Base-by-base conservation (phyloP, 148 eudicot species). In the Persicaria tinctoria region DNA sequence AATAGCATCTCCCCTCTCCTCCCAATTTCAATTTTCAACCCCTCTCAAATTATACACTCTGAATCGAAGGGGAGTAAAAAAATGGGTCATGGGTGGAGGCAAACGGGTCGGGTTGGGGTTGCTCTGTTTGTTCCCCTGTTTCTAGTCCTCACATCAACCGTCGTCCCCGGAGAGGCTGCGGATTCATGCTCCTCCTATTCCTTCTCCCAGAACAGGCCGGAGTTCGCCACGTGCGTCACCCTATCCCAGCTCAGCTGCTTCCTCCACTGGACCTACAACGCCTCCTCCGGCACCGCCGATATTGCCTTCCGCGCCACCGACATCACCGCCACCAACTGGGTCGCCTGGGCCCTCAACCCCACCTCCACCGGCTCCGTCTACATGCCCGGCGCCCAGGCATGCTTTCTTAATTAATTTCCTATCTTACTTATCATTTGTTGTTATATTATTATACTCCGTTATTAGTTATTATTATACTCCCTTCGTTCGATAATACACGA, bases 321-420 rank as follows among this genome's bases (percentile, higher is more conserved):
- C 0, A 74, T 87, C 12, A 32, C 46, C 48, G 18, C 86, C 32
- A 10, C 84, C 3, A 72, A 89, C 2, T 32, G 38, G 38, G 38
- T 32, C 38, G 38, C 38, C 38, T 32, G 38, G 38, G 38, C 38
- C 38, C 45, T 93, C 18, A 93, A 93, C 62, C 83, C 82, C 0
- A 46, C 51, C 0, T 47, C 74, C 0, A 4, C 74, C 0, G 79
- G 86, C 38, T 2, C 38, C 1, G 1, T 32, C 38, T 32, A 32
- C 3, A 93, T 93, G 98, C 0, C 11, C 4, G 89, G 91, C 0
- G 79, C 94, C 0, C 98, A 93, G 38, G 57, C 86, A 32, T 32
- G 38, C 2, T 32, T 1, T 32, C 38, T 32, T 32, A 0, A 32
- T 32, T 32, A n/a, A n/a, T n/a, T n/a, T 32, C 38, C 38, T 32